A percentile compares a stretch with the other conserved stretches of the same genome.
Evolutionary conservation across 2,329 filamentous ascomycete species (phyloP).

Genomic region (Rutstroemia sp.): DNA sequence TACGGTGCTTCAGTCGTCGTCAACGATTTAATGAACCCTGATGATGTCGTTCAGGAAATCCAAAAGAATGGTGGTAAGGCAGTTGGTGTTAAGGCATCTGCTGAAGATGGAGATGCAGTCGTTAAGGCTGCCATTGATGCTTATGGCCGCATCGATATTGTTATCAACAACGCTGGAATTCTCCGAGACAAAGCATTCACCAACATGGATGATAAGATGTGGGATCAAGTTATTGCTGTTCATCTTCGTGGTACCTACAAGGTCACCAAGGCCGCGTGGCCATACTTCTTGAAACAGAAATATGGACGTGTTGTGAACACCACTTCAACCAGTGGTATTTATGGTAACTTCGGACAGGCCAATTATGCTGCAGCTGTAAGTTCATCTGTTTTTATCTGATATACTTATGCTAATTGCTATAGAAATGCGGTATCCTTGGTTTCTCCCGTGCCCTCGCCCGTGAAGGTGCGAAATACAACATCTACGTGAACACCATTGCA

Average conservation of each 20-base stretch:
- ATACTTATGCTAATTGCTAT: slow-evolving; percentile 7
- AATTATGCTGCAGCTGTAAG: slow-evolving; percentile 88
- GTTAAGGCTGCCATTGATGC: slow-evolving; percentile 91
- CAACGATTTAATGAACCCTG: slow-evolving; percentile 91
- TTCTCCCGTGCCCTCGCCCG: slow-evolving; percentile 89
- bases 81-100: slow-evolving; percentile 85
- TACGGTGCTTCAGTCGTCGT: slow-evolving; percentile 81
- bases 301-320: slow-evolving; percentile 97
- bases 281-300: slow-evolving; percentile 96
- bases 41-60: slow-evolving; percentile 86
- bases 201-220: slow-evolving; percentile 94
- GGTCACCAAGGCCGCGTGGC: slow-evolving; percentile 95
- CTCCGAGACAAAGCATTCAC: slow-evolving; percentile 94
- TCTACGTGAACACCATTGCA: slow-evolving; percentile 95
- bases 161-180: slow-evolving; percentile 98
- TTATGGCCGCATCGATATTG: slow-evolving; percentile 86
- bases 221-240: slow-evolving; percentile 87
- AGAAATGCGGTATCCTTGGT: slow-evolving; percentile 89
- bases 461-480: slow-evolving; percentile 95
- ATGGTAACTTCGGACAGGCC: slow-evolving; percentile 97
- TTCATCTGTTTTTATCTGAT: slow-evolving; percentile 32
- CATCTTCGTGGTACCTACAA: slow-evolving; percentile 95
- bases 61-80: slow-evolving; percentile 83
- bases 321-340: slow-evolving; percentile 93
- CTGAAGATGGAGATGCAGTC: slow-evolving; percentile 84